A percentile compares a stretch with the other conserved stretches of the same genome.
These are phyloP conservation scores for Bauhinia variegata DNA, from an alignment of 306 rosid species.

Conservation along the genomic window DNA sequence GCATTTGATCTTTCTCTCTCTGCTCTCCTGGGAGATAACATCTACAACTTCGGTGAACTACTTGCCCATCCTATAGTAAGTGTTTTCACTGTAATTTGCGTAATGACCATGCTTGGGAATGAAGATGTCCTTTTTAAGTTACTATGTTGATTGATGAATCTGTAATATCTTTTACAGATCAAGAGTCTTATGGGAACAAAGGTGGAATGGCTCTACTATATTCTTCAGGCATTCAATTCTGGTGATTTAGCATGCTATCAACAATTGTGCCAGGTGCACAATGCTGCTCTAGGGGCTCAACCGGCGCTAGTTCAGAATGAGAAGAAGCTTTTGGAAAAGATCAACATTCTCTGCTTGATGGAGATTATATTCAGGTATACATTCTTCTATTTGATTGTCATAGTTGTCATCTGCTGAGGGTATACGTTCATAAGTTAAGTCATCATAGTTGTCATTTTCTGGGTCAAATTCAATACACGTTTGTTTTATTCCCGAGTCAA, in stretches of 20 bases:
- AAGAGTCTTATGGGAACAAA: slow-evolving; percentile 86
- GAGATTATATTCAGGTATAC: slow-evolving; percentile 95
- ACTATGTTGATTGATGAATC: slow-evolving; percentile 20
- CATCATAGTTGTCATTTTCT: not conserved
- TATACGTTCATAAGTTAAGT: slow-evolving; percentile 33
- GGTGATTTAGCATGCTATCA: slow-evolving; percentile 93
- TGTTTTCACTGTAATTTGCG: slow-evolving; percentile 13
- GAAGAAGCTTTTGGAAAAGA: slow-evolving; percentile 86
- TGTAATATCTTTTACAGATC: slow-evolving; percentile 54
- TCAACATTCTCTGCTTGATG: slow-evolving; percentile 97
- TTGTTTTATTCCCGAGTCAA: not conserved
- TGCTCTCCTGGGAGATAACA: slow-evolving; percentile 95
- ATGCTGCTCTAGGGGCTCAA: slow-evolving; percentile 86
- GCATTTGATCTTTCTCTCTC: slow-evolving; percentile 97
- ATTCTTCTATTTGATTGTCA: slow-evolving; percentile 16
- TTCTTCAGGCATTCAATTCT: slow-evolving; percentile 91
- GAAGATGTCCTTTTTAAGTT: not conserved
- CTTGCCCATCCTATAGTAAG: slow-evolving; percentile 99
- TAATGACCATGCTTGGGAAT: not conserved
- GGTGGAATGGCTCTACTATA: slow-evolving; percentile 99
- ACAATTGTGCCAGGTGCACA: slow-evolving; percentile 89
- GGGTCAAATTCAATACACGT: not conserved
- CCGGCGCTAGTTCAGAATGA: slow-evolving; percentile 95
- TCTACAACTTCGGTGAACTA: slow-evolving; percentile 97
- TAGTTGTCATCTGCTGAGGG: slow-evolving; percentile 42